Evolutionary conservation across 2,329 filamentous ascomycete genomes (phyloP), one percentile per base, ranked within the genome.

Genomic region (Fonsecaea monophora): DNA sequence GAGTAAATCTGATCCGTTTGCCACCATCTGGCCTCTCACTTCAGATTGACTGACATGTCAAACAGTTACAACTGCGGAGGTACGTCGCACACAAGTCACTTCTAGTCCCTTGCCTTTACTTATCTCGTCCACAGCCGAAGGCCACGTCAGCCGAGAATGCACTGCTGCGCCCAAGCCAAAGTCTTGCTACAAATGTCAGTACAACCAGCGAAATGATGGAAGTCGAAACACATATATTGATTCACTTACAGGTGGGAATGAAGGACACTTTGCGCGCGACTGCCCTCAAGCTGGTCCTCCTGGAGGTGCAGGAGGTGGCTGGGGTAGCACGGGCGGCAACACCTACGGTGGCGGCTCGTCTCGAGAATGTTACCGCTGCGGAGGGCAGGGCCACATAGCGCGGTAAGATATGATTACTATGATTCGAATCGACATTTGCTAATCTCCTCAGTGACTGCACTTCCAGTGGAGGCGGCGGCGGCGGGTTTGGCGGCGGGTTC

Each of bases 301-400:
- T 61, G 73, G 66, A 40, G 82, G 84, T 70, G 82, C 79, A 64
- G 76, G 78, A 66, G 83, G 81, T 67, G 82, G 80, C 68, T 81
- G 81, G 74, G 82, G 81, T 72, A 82, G 80, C 72, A 77, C 77
- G 59, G 76, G 79, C 67, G 79, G 81, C 70, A 82, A 81, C 73
- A 79, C 80, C 71, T 79, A 78, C 73, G 79, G 82, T 71, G 86
- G 73, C 32, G 79, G 82, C 70, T 78, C 82, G 64, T 85, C 72
- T 54, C 82, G 90, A 73, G 90, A 96, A 83, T 97, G 93, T 89
- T 97, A 97, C 89, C 97, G 97, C 90, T 99, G 95, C 83, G 94
- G 94, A 71, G 92, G 97, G 85, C 86, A 93, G 73, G 95, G 95
- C 68, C 95, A 98, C 86, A 97, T 98, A 80, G 94, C 95, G 74